Percentiles rank a stretch among this genome's conserved stretches.
These are phyloP conservation scores for Geotrichum macrosporum DNA, from an alignment of 1,139 yeast species.

Conservation along the genomic window DNA sequence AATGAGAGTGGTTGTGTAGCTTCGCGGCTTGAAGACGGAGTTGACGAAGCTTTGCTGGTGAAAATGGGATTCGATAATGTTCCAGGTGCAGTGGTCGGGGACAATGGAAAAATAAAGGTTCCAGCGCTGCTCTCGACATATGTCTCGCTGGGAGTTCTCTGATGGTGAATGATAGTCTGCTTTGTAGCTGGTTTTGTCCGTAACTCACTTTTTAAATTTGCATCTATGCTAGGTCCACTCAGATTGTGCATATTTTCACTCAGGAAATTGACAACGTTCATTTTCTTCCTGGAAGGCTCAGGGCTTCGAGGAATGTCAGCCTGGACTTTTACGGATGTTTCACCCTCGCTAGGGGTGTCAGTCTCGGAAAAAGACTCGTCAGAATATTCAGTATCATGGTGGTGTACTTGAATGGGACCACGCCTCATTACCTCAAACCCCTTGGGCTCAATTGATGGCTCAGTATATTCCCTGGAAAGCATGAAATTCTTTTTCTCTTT, in stretches of 20 bases:
- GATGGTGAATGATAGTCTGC: constrained; percentile 2
- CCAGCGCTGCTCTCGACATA: constrained; percentile 17
- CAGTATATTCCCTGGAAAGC: not conserved
- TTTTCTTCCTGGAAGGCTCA: not conserved
- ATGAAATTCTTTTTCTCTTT: not conserved
- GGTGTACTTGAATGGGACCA: constrained; percentile 25
- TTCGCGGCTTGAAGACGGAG: too few relatives aligned
- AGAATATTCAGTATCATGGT: constrained; percentile 1
- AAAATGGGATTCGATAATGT: constrained; percentile 1
- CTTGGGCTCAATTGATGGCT: constrained; percentile 22
- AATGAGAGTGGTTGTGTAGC: too few relatives aligned
- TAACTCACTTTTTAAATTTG: not conserved
- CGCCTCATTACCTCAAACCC: constrained; percentile 33
- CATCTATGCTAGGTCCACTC: too few relatives aligned
- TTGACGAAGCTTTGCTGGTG: not conserved
- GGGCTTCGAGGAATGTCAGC: not conserved
- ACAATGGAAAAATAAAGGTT: constrained; percentile 18
- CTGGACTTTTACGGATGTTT: not conserved
- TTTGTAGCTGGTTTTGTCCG: not conserved
- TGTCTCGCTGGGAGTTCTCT: constrained; percentile 10
- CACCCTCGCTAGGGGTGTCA: not conserved
- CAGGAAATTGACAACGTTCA: not conserved
- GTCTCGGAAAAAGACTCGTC: not conserved
- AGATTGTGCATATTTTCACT: too few relatives aligned
- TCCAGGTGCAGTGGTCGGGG: constrained; percentile 10